These are phyloP conservation scores for Miscanthus sacchariflorus DNA, from an alignment of 202 grass and related monocot species.

Conservation along the genomic window DNA sequence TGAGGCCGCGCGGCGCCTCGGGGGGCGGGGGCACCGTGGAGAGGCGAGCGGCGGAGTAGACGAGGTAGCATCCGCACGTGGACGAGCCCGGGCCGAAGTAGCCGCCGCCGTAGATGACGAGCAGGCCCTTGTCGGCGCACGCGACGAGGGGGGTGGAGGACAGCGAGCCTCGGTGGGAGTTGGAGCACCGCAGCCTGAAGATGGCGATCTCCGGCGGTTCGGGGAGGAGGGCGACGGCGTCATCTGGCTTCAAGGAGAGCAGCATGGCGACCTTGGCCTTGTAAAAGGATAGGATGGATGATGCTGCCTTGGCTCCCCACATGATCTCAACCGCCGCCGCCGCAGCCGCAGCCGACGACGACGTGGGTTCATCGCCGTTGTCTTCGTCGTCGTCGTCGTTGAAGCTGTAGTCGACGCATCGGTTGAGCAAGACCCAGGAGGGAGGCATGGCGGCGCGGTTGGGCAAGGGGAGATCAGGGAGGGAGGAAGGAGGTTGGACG, in stretches of 20 bases:
- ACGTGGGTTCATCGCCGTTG: not conserved
- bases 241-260: not conserved
- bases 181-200: not conserved
- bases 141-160: not conserved
- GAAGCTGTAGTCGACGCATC: not conserved
- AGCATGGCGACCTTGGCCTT: not conserved
- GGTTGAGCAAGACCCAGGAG: not conserved
- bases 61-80: not conserved
- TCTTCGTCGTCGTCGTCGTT: not conserved
- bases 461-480: too few species aligned
- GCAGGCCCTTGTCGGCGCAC: slow-evolving; percentile 8
- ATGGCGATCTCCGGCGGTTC: not conserved
- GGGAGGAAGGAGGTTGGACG: too few species aligned
- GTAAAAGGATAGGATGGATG: rapidly evolving
- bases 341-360: not conserved
- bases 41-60: not conserved
- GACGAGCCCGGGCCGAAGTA: not conserved
- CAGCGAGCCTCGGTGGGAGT: not conserved
- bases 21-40: not conserved
- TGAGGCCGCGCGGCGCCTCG: not conserved
- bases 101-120: not conserved
- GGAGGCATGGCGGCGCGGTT: not conserved
- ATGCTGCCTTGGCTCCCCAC: not conserved
- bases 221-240: too few species aligned
- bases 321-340: too few species aligned